phyloP scores from a whole-genome alignment of 768 basidiomycete genomes.

The Daedaleopsis nitida region DNA sequence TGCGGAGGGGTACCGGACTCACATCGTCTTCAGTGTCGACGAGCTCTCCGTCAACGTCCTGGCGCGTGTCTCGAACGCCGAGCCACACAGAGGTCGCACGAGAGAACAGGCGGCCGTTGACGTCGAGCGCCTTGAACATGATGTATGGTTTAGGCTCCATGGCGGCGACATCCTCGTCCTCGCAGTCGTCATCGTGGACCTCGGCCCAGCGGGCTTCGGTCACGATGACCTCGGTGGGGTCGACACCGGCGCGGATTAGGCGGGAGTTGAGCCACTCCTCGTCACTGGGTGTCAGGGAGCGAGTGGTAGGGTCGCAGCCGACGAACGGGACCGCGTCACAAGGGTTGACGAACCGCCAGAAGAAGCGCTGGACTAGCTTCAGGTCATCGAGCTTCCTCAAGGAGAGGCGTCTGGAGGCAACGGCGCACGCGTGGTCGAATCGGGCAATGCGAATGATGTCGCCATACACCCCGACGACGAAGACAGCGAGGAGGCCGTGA shows the following conservation, averaged over 20 bases:
- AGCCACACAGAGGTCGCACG: conserved; percentile 16
- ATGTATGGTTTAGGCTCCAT: background rate
- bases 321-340: background rate
- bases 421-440: conserved; percentile 15
- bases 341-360: conserved; percentile 20
- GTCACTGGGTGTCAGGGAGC: background rate
- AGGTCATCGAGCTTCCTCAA: background rate
- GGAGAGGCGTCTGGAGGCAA: conserved; percentile 4
- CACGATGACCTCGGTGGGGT: background rate
- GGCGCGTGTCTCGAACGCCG: conserved; percentile 10
- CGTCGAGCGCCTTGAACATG: conserved; percentile 7
- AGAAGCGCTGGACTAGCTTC: conserved; percentile 8
- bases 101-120: conserved; percentile 15
- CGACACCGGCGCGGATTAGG: background rate
- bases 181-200: background rate
- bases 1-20: background rate
- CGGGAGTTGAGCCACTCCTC: background rate
- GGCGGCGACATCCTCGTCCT: background rate
- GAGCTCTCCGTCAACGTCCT: too few species aligned
- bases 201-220: background rate
- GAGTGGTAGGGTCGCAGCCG: conserved; percentile 9
- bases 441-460: conserved; percentile 8
- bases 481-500: conserved; percentile 5
- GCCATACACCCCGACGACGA: conserved; percentile 15
- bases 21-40: too few species aligned